Evolutionary conservation across 2,329 filamentous ascomycete species (phyloP).

Genomic region (Microcyclospora tardicrescens): DNA sequence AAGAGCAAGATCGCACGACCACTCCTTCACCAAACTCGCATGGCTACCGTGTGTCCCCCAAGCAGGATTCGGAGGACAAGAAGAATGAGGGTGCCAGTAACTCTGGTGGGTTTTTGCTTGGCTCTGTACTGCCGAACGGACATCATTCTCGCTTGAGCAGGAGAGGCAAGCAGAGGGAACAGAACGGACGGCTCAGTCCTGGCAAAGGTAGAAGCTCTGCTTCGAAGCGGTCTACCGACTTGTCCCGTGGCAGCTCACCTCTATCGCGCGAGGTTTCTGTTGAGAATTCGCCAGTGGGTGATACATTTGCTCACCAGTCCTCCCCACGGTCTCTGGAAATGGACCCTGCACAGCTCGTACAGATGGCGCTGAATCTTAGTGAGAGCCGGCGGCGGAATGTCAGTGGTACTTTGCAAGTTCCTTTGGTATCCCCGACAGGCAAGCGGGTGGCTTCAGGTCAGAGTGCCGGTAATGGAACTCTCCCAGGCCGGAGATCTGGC

Average conservation of each 20-base stretch:
- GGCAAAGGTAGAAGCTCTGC: constrained; percentile 8
- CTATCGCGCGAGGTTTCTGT: constrained; percentile 14
- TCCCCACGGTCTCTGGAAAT: constrained; percentile 38
- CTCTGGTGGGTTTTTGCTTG: constrained; percentile 29
- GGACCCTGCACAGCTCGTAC: constrained; percentile 81
- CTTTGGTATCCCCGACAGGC: constrained; percentile 38
- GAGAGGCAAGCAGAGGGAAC: constrained; percentile 9
- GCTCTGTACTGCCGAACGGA: constrained; percentile 14
- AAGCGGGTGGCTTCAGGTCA: constrained; percentile 13
- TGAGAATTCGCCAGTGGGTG: constrained; percentile 5
- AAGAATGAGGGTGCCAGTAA: constrained; percentile 10
- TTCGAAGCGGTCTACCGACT: constrained; percentile 13
- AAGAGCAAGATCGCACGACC: too few relatives aligned
- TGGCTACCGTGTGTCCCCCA: too few relatives aligned
- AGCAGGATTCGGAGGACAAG: not conserved
- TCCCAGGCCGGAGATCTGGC: constrained; percentile 25
- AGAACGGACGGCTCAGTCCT: constrained; percentile 9
- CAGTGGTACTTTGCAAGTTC: constrained; percentile 42
- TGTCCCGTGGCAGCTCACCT: constrained; percentile 17
- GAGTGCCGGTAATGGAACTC: constrained; percentile 19
- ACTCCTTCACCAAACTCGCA: too few relatives aligned
- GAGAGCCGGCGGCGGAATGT: constrained; percentile 58
- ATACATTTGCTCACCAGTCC: not conserved
- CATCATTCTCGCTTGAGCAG: too few relatives aligned
- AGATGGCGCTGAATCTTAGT: constrained; percentile 79